Evolutionary conservation across 2,329 filamentous ascomycete species (phyloP).

Genomic region (Colletotrichum brevisporum): DNA sequence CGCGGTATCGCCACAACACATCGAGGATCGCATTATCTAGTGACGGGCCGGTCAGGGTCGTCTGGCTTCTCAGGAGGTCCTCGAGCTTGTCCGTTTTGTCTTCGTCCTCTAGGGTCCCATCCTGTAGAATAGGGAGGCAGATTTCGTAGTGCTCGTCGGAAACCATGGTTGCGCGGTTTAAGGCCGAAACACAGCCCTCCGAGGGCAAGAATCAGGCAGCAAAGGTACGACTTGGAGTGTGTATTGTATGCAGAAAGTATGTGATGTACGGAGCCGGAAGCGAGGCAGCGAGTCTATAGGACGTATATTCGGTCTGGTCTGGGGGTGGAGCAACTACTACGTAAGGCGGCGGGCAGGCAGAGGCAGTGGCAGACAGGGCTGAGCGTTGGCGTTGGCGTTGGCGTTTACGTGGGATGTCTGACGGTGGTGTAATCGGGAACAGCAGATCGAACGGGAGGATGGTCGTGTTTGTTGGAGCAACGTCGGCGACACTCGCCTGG

Average conservation of each 20-base stretch:
- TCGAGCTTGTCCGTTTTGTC: conserved; percentile 92
- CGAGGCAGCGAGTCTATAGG: conserved; percentile 38
- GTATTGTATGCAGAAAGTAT: conserved; percentile 35
- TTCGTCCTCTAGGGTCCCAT: conserved; percentile 88
- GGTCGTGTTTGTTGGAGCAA: conserved; percentile 16
- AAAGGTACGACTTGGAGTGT: conserved; percentile 27
- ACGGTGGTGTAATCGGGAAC: conserved; percentile 19
- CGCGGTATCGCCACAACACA: conserved; percentile 88
- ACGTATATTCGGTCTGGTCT: conserved; percentile 30
- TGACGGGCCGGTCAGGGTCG: conserved; percentile 79
- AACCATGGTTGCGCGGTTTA: conserved; percentile 75
- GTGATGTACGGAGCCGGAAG: conserved; percentile 25
- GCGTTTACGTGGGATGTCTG: conserved; percentile 35
- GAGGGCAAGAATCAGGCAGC: conserved; percentile 18
- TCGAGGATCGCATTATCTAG: conserved; percentile 94
- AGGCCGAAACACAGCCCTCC: conserved; percentile 28
- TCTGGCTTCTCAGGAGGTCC: conserved; percentile 85
- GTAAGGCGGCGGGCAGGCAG: conserved; percentile 33
- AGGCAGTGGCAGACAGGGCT: conserved; percentile 22
- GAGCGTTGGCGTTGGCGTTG: conserved; percentile 10
- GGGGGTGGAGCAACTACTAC: conserved; percentile 37
- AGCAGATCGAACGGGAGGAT: neutral
- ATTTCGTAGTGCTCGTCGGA: conserved; percentile 94
- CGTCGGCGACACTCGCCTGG: neutral
- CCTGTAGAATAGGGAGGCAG: conserved; percentile 89